A percentile compares a stretch with the other conserved stretches of the same genome.
These are phyloP conservation scores for Aspergillus glaucus DNA, from an alignment of 2,329 filamentous ascomycete genomes.

Conservation along the genomic window DNA sequence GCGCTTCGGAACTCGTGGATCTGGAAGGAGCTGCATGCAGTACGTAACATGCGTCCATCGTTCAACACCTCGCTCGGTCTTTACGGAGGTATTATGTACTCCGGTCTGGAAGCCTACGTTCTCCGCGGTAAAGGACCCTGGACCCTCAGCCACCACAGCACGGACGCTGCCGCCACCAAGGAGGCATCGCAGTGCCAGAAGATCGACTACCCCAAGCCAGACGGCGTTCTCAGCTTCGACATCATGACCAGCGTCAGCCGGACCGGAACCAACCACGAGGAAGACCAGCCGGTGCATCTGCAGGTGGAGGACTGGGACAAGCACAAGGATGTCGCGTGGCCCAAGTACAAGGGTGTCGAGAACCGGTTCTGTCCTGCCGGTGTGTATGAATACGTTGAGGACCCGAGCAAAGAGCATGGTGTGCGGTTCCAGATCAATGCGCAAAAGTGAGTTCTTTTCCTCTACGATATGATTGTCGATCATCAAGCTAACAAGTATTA, in stretches of 20 bases:
- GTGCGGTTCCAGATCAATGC: slow-evolving; percentile 96
- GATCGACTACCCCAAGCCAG: slow-evolving; percentile 95
- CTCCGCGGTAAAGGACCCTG: slow-evolving; percentile 81
- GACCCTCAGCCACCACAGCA: slow-evolving; percentile 79
- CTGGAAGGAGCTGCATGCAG: slow-evolving; percentile 90
- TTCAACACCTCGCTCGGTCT: slow-evolving; percentile 84
- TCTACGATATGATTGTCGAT: not conserved
- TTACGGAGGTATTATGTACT: slow-evolving; percentile 87
- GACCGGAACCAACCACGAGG: slow-evolving; percentile 96
- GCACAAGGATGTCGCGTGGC: slow-evolving; percentile 77
- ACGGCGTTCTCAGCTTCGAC: slow-evolving; percentile 91
- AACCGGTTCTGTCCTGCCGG: slow-evolving; percentile 96
- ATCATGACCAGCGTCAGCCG: slow-evolving; percentile 91
- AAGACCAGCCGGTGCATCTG: slow-evolving; percentile 94
- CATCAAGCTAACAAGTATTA: slow-evolving; percentile 10
- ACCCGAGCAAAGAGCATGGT: slow-evolving; percentile 75
- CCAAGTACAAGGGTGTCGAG: slow-evolving; percentile 84
- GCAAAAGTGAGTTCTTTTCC: slow-evolving; percentile 69
- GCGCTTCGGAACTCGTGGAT: slow-evolving; percentile 77
- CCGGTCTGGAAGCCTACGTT: slow-evolving; percentile 82
- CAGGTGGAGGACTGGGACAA: slow-evolving; percentile 93
- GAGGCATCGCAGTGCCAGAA: slow-evolving; percentile 71
- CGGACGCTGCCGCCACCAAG: slow-evolving; percentile 74
- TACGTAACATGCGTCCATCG: slow-evolving; percentile 94
- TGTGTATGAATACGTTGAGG: slow-evolving; percentile 97